Evolutionary conservation across 371 early-diverging fungal species (phyloP), one percentile per base, ranked within the genome.

Genomic region (Sporodiniella umbellata): DNA sequence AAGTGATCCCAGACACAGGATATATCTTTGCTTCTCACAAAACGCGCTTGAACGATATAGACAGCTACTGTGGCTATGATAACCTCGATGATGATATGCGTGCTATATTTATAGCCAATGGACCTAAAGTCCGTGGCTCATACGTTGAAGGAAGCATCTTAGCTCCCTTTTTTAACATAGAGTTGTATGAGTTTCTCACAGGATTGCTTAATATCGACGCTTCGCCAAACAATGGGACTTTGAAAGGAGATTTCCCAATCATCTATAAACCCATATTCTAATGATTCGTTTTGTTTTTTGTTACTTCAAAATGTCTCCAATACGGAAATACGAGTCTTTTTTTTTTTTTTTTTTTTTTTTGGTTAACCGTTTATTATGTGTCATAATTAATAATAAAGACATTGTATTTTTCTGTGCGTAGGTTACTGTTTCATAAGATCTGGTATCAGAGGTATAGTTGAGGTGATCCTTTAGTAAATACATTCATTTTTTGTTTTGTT

Each of bases 21-120:
- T 77, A 84, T 51, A 62, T 73, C 4, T 77, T 84, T 56, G 67
- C 75, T 2, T 70, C 79, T 1, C 75, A 75, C 45, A 40, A 40
- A 21, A 40, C 21, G 10, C 7, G 21, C 4, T 3, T 19, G 8
- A 53, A 67, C 18, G 64, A 71, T 21, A 66, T 72, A 3, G 59
- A 68, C 1, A 95, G 93, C 3, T 78, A 83, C 17, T 95, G 95
- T 68, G 98, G 98, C 2, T 96, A 92, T 66, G 89, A 94, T 60
- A 84, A 89, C 60, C 43, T 78, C 45, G 70, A 79, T 17, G 72
- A 69, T 1, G 86, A 89, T 18, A 96, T 96, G 95, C 80, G 86
- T 2, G 92, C 93, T 11, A 83, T 92, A 19, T 95, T 96, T 58
- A 58, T 94, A 53, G 95, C 92, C 3, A 58, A 64, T 18, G 95